phyloP scores from a whole-genome alignment of 2,329 filamentous ascomycete genomes.

The Clarireedia homoeocarpa region DNA sequence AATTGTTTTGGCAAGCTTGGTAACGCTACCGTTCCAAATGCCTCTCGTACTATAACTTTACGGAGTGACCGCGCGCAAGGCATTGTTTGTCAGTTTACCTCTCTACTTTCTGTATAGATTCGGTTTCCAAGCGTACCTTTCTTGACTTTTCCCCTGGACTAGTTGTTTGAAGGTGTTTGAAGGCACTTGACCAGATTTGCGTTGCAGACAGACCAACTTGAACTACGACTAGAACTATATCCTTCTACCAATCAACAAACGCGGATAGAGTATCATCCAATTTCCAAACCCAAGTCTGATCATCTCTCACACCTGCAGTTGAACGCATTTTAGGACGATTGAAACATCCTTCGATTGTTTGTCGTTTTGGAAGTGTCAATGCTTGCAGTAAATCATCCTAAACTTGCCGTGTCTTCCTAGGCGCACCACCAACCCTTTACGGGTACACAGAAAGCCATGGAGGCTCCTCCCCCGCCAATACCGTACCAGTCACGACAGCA shows the following conservation, averaged over 20 bases:
- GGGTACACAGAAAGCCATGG: constrained; percentile 20
- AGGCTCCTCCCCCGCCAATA: constrained; percentile 25
- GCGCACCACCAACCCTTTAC: constrained; percentile 12
- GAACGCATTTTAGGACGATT: constrained; percentile 11
- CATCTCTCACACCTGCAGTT: background rate
- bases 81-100: background rate
- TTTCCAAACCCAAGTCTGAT: background rate
- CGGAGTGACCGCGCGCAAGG: background rate
- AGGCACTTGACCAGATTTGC: background rate
- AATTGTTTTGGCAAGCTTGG: background rate
- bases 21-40: background rate
- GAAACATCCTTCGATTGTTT: constrained; percentile 19
- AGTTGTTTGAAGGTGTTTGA: background rate
- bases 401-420: constrained; percentile 9
- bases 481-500: constrained; percentile 24
- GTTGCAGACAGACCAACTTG: background rate
- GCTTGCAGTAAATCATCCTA: constrained; percentile 18
- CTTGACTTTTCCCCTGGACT: background rate
- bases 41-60: background rate
- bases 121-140: background rate
- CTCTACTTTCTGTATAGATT: background rate
- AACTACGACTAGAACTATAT: background rate
- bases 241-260: background rate
- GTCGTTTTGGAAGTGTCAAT: constrained; percentile 20
- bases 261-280: background rate